Evolutionary conservation across 495 filamentous ascomycete species (phyloP), one percentile per base, ranked within the genome.

Genomic region (Symbiotaphrina buchneri): DNA sequence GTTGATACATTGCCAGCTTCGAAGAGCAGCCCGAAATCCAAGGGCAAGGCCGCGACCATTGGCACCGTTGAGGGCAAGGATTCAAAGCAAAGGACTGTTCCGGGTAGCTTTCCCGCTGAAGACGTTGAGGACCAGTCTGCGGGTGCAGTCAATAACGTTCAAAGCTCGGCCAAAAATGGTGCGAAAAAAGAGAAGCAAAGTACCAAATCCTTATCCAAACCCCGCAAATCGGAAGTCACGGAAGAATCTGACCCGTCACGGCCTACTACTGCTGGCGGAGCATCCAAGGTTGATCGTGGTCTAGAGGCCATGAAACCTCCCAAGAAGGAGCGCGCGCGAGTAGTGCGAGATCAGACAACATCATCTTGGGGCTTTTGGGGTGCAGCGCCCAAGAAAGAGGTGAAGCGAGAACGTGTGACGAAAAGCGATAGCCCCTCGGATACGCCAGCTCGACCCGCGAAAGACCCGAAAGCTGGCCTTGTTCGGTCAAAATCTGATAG

Each of bases 361-460:
- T 13, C 13, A 7, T 38, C 35, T 36, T 37, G 35, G 35, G 31
- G 16, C 11, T 23, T 37, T 17, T 37, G 35, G 35, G 35, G 35
- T 14, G 10, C 33, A 4, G 11, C 35, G 10, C 10, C 10, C 10
- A 35, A 37, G 30, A 35, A 34, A 10, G 30, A 24, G 16, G 10
- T 19, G 31, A 36, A 37, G 10, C 11, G 14, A 8, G 15, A 22
- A 21, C 6, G 15, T n/a, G n/a, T 28, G 24, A 18, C 31, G 13
- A 20, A 26, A 19, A n/a, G n/a, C n/a, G n/a, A n/a, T n/a, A n/a
- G n/a, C n/a, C n/a, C n/a, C n/a, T n/a, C n/a, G n/a, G n/a, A n/a
- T n/a, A n/a, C n/a, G n/a, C n/a, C n/a, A n/a, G n/a, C n/a, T n/a
- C n/a, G n/a, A n/a, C n/a, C n/a, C n/a, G 16, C 10, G 16, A 36